phyloP scores from a whole-genome alignment of 2,329 filamentous ascomycete species.

The Aquanectria penicillioides region DNA sequence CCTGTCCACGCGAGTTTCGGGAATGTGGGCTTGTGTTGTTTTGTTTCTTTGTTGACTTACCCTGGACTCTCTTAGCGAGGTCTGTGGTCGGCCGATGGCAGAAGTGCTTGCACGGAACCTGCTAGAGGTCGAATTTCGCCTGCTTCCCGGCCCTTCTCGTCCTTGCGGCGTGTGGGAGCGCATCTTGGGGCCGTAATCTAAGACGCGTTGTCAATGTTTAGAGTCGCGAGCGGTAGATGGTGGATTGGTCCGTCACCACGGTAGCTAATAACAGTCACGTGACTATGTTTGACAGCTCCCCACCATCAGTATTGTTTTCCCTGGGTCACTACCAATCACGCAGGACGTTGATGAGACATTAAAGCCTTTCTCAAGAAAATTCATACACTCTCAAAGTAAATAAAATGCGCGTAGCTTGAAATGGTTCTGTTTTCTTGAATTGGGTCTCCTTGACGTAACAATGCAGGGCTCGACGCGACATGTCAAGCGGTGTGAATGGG shows the following conservation, averaged over 20 bases:
- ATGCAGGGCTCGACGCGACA: no score
- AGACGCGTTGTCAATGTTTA: slow-evolving; percentile 5
- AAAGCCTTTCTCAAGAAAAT: no score
- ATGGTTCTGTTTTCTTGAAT: no score
- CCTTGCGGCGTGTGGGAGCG: slow-evolving; percentile 46
- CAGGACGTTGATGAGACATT: no score
- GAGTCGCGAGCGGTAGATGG: slow-evolving; percentile 26
- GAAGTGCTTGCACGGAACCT: slow-evolving; percentile 51
- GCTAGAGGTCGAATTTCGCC: slow-evolving; percentile 43
- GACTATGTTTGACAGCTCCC: no score
- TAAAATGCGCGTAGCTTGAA: no score
- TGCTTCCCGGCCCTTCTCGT: slow-evolving; percentile 43
- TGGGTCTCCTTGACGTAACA: no score
- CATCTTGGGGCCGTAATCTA: slow-evolving; percentile 40
- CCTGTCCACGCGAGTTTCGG: background rate
- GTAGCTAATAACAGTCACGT: slow-evolving; percentile 35
- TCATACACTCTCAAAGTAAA: no score
- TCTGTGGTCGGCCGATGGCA: slow-evolving; percentile 48
- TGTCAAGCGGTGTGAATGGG: no score
- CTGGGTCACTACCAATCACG: no score
- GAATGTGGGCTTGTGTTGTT: slow-evolving; percentile 31
- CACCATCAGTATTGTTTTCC: no score
- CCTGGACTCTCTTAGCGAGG: slow-evolving; percentile 50
- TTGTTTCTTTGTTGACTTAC: slow-evolving; percentile 46
- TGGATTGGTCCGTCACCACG: slow-evolving; percentile 34